Evolutionary conservation across 306 rosid genomes (phyloP), one percentile per base, ranked within the genome.

Genomic region (Senna tora): DNA sequence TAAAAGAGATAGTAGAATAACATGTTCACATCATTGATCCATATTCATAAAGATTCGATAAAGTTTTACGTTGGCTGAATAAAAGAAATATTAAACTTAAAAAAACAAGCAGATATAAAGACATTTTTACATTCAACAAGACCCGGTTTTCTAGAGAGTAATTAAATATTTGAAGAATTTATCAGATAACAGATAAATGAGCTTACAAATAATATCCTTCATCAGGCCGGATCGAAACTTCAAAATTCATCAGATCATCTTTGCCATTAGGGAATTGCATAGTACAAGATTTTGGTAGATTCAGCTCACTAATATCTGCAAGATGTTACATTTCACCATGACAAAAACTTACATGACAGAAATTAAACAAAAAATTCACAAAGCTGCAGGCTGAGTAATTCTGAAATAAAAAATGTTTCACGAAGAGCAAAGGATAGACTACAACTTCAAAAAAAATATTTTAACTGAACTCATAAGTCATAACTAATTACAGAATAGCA

Each of bases 201-300:
- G 75, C 87, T 82, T 86, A 95, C 96, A 79, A 25, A 68, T 95
- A 91, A 80, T 80, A 91, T 79, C 97, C 97, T 72, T 95, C 99
- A 78, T 95, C 99, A 7, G 96, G 99, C 58, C 85, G 92, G 80
- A 95, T 89, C 53, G 96, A 49, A 79, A 95, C 97, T 77, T 91
- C 99, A 6, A 95, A 91, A 86, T 89, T 89, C 97, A 89, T 95
- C 67, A 95, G 87, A 63, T 95, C 96, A 85, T 95, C 97, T 87
- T 89, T 89, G 77, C 99, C 96, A 78, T 89, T 91, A 60, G 97
- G 96, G 83, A 95, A 95, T 67, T 79, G 75, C 36, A 91, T 89
- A 71, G 54, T 28, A 56, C 99, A 95, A 15, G 99, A 84, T 68
- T 88, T 87, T 41, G 99, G 96, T 30, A 91, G 92, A 83, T 85